These are phyloP conservation scores for Fusarium palustre DNA, from an alignment of 2,329 filamentous ascomycete genomes.

Conservation along the genomic window DNA sequence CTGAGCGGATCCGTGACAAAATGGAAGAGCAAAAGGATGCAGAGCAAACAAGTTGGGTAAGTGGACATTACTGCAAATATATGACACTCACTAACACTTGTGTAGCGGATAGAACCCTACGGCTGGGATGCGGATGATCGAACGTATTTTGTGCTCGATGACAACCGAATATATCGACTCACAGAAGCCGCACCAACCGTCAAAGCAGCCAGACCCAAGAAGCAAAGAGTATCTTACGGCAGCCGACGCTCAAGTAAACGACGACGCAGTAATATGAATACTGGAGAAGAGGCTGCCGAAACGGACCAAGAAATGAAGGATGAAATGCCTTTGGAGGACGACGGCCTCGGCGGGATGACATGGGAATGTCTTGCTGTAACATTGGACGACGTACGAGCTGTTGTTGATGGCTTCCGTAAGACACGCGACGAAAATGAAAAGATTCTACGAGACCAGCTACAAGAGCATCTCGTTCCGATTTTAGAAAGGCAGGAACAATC, in stretches of 20 bases:
- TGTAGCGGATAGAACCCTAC: slow-evolving; percentile 79
- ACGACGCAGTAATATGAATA: slow-evolving; percentile 65
- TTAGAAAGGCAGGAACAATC: slow-evolving; percentile 83
- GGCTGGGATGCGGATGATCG: slow-evolving; percentile 92
- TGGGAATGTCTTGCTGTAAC: slow-evolving; percentile 95
- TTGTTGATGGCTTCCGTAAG: slow-evolving; percentile 78
- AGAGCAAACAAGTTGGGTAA: slow-evolving; percentile 87
- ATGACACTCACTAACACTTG: slow-evolving; percentile 29
- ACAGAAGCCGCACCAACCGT: slow-evolving; percentile 76
- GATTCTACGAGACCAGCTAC: slow-evolving; percentile 75
- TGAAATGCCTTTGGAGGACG: slow-evolving; percentile 57
- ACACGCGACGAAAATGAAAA: slow-evolving; percentile 89
- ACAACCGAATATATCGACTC: slow-evolving; percentile 90
- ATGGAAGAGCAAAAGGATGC: slow-evolving; percentile 85
- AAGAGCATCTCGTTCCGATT: slow-evolving; percentile 83
- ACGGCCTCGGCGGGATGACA: slow-evolving; percentile 78
- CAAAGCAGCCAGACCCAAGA: slow-evolving; percentile 76
- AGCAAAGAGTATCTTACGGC: slow-evolving; percentile 63
- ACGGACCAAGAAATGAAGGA: slow-evolving; percentile 54
- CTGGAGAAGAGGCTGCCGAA: slow-evolving; percentile 50
- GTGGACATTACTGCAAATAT: slow-evolving; percentile 51
- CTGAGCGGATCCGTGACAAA: slow-evolving; percentile 86
- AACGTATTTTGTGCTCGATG: slow-evolving; percentile 90
- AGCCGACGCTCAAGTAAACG: slow-evolving; percentile 78
- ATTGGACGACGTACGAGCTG: slow-evolving; percentile 78